Percentiles rank a stretch among this genome's conserved stretches.
Evolutionary conservation across 2,329 filamentous ascomycete genomes (phyloP).

Genomic region (Paecilomyces formosus): DNA sequence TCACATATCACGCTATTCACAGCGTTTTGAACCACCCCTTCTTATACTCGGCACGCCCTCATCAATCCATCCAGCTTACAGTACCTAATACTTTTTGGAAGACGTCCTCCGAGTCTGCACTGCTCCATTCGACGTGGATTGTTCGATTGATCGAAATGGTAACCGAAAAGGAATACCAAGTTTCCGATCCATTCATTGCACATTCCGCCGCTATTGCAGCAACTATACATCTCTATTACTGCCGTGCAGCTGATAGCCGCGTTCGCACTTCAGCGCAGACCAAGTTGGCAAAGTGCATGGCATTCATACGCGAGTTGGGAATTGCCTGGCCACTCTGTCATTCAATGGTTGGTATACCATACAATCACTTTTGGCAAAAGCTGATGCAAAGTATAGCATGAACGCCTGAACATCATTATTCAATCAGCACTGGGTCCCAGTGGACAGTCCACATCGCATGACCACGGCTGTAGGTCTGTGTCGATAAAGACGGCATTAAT

Average conservation of each 20-base stretch:
- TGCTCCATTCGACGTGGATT: constrained; percentile 44
- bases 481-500: constrained; percentile 23
- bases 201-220: constrained; percentile 42
- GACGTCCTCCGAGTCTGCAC: constrained; percentile 38
- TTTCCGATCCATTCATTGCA: constrained; percentile 42
- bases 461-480: constrained; percentile 13
- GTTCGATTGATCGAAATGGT: constrained; percentile 45
- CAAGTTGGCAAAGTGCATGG: constrained; percentile 17
- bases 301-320: constrained; percentile 16
- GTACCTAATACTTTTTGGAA: constrained; percentile 46
- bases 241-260: constrained; percentile 8
- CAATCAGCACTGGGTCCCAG: constrained; percentile 17
- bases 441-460: constrained; percentile 6
- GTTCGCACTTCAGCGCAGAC: constrained; percentile 16
- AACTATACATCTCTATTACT: constrained; percentile 32
- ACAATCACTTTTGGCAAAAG: not conserved
- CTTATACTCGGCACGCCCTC: constrained; percentile 10
- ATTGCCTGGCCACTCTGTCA: constrained; percentile 17
- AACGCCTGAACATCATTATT: constrained; percentile 17
- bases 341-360: constrained; percentile 12
- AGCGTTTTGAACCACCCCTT: constrained; percentile 25
- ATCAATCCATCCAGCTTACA: constrained; percentile 23
- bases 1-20: constrained; percentile 23
- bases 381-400: constrained; percentile 11
- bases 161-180: constrained; percentile 36